Base-by-base conservation (phyloP, 192 early-diverging fungal species). In the Backusella tarrabulga region DNA sequence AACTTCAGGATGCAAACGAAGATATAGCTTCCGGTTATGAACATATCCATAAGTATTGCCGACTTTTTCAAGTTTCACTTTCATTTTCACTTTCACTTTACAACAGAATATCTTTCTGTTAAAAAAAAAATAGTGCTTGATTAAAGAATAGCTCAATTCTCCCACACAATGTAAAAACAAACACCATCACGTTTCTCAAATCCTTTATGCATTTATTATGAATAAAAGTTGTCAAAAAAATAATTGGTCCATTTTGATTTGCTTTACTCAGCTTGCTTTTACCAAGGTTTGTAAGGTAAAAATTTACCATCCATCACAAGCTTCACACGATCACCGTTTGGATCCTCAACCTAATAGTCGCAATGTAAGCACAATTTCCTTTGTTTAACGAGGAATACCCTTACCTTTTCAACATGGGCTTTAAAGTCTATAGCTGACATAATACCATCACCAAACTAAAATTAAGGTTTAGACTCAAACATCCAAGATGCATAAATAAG, bases 391-490 rank as follows among this genome's bases (percentile, higher is more conserved):
- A 17, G 0, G 3, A 44, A 44, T 17, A 17, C 14, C 15, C 15
- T 17, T 81, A 86, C 82, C 78, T 83, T 83, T 14, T 81, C 82
- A 63, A 83, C 78, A 34, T 81, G 73, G 12, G 76, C 78, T 17
- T 75, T 85, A 34, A 83, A 84, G 71, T 86, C 85, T 60, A 86
- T 81, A 38, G 85, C 85, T 17, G 81, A 83, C 85, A 86, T 86
- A 29, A 85, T 85, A 6, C 85, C 85, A 74, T 86, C 85, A n/a
- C 85, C 85, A 78, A 86, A 86, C 83, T 86, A 76, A 23, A 32
- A 34, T 9, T 50, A 42, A 63, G 77, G 34, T 38, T 50, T 40
- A 63, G 7, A 71, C 15, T 4, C 8, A 17, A 34, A 40, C 17
- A 17, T 1, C 29, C 9, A 23, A 54, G 29, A 32, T 32, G 32